Base-by-base conservation (phyloP, 139 green algal species). In the Micractinium conductrix region DNA sequence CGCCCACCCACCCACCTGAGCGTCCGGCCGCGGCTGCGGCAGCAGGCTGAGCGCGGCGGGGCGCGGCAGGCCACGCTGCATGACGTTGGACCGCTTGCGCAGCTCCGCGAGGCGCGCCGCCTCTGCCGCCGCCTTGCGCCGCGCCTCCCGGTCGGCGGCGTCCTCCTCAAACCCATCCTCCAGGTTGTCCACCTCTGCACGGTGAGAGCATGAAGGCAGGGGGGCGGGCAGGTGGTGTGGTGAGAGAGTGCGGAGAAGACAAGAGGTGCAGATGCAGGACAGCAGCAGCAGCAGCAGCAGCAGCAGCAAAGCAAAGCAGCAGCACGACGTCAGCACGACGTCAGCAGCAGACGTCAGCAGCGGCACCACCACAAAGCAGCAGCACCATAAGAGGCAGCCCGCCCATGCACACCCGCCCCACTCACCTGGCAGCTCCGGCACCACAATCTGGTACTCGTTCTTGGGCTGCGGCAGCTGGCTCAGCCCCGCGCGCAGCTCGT, bases 361-460 rank as follows among this genome's bases (percentile, higher is more conserved):
- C 48, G 12, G 48, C 60, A 68, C 22, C 21, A 37, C 24, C 33
- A 8, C 60, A 37, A 4, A 33, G 60, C 22, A 9, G 35, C 22
- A 26, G 21, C 24, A 68, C 24, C 14, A 4, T 28, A 65, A n/a
- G 55, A 8, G 35, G 63, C 10, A 35, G 12, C 1, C n/a, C 8
- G 9, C 8, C 21, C n/a, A 68, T 4, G 26, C 60, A 68, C 24
- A 4, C 60, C 1, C 24, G 48, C 45, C 1, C 7, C 17, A 83
- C 35, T 86, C 87, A 50, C 85, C 85, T n/a, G 84, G 67, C 74
- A 93, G 48, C 72, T 95, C 92, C 12, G 94, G 95, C 74, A 94
- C 87, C 58, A 90, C 89, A 17, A 98, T 87, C 82, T 91, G 83
- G 88, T 98, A 99, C 92, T 98, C 95, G 81, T 98, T 98, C 78